phyloP scores from a whole-genome alignment of 345 rosid genomes.

The Cardiospermum halicacabum region DNA sequence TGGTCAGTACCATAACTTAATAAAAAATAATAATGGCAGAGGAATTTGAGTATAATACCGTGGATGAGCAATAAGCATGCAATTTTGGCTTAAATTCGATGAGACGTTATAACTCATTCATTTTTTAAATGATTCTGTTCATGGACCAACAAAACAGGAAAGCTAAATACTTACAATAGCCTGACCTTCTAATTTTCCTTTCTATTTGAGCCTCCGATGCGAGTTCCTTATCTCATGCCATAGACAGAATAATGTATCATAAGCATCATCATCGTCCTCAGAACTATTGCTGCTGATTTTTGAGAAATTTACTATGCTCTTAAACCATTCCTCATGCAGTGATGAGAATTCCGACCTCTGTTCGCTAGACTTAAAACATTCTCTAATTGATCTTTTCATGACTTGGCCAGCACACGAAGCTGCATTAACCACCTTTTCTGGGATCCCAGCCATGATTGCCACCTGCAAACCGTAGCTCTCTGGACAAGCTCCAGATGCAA shows the following conservation, averaged over 20 bases:
- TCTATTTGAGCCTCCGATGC: slow-evolving; percentile 6
- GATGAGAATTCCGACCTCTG: slow-evolving; percentile 78
- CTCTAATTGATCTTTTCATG: slow-evolving; percentile 63
- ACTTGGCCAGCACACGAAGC: slow-evolving; percentile 55
- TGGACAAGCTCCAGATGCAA: slow-evolving; percentile 80
- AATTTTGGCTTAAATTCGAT: background rate
- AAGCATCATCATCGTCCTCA: slow-evolving; percentile 46
- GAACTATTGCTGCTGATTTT: slow-evolving; percentile 12
- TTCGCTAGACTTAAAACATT: slow-evolving; percentile 73
- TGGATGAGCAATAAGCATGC: too few species aligned
- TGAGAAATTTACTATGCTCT: slow-evolving; percentile 40
- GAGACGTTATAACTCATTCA: background rate
- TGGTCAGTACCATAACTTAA: too few species aligned
- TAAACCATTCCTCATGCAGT: slow-evolving; percentile 89
- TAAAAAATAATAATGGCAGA: too few species aligned
- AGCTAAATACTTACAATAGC: background rate
- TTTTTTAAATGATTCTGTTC: background rate
- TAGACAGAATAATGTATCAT: slow-evolving; percentile 64
- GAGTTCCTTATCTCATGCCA: slow-evolving; percentile 71
- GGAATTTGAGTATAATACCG: too few species aligned
- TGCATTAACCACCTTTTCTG: slow-evolving; percentile 59
- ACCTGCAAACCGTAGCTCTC: slow-evolving; percentile 91
- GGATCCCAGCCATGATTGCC: slow-evolving; percentile 89
- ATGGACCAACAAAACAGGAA: background rate
- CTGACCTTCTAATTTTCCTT: background rate